phyloP scores from a whole-genome alignment of 805 yeast genomes.

The Saccharomycopsis amapae region DNA sequence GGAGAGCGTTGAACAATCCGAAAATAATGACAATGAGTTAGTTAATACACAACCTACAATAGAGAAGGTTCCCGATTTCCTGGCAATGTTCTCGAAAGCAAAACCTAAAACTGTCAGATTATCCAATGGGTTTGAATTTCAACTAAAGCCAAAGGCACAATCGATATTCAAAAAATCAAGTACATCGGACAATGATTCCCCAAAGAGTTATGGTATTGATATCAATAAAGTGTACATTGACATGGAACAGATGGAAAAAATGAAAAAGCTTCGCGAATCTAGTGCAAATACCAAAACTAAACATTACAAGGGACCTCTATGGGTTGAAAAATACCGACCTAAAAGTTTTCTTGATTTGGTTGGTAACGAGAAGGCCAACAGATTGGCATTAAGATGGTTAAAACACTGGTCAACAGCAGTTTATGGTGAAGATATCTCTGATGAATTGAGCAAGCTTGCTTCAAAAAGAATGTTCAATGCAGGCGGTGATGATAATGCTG shows the following conservation, averaged over 20 bases:
- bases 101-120: slow-evolving; percentile 9
- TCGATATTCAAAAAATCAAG: not conserved
- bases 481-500: slow-evolving; percentile 11
- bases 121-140: slow-evolving; percentile 4
- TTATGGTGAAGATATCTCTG: slow-evolving; percentile 38
- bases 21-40: too few relatives aligned
- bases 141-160: slow-evolving; percentile 12
- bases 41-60: not conserved
- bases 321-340: slow-evolving; percentile 70
- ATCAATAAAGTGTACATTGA: slow-evolving; percentile 31
- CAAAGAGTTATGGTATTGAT: slow-evolving; percentile 31
- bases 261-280: not conserved
- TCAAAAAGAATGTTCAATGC: slow-evolving; percentile 16
- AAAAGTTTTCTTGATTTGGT: slow-evolving; percentile 53
- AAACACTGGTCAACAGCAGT: slow-evolving; percentile 59
- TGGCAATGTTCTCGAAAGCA: not conserved
- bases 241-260: slow-evolving; percentile 23
- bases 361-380: slow-evolving; percentile 61
- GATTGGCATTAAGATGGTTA: slow-evolving; percentile 56
- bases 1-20: not conserved
- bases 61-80: not conserved
- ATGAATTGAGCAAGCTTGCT: slow-evolving; percentile 18
- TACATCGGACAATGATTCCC: not conserved
- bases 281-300: not conserved
- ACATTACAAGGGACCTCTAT: slow-evolving; percentile 23